Evolutionary conservation across 805 yeast genomes (phyloP), one percentile per base, ranked within the genome.

Genomic region (Yarrowia sp.): DNA sequence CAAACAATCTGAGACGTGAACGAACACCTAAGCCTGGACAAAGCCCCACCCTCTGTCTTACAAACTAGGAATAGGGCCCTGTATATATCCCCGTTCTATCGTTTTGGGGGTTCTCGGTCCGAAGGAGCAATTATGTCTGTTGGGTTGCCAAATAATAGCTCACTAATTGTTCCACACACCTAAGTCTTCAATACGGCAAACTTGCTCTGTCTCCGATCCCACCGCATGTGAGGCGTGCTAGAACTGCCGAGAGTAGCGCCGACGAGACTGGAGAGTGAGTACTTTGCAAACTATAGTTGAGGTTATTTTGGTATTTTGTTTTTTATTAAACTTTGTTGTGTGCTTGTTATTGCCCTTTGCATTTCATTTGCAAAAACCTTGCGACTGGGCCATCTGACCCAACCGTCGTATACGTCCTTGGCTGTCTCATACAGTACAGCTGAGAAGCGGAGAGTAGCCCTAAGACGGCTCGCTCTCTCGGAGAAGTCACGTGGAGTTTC

Each of bases 191-290:
- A 17, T 33, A 48, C 53, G 31, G 32, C 4, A 35, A 18, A 35
- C 41, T 48, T 48, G 55, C 55, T 48, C 55, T 48, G 55, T 48
- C 55, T 48, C 38, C 55, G 55, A 48, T 48, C 41, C 55, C 32
- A 33, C 32, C 31, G 55, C 55, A 35, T 33, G 32, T 9, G 13
- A 13, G 41, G 41, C 41, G 55, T 48, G 35, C 14, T 3, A 35
- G 11, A 33, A 8, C 41, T 7, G 13, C 55, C 55, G 55, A 48
- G 55, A 48, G 55, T 35, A 48, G 15, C 8, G 31, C 55, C 55
- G 55, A 48, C 55, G 41, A 48, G 41, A 48, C 32, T 4, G 31
- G 18, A 33, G 8, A n/a, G n/a, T 15, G n/a, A 10, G 28, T 11
- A 33, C 15, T 48, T 14, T 48, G 33, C 11, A 15, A n/a, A 14